These are phyloP conservation scores for Leccinum subtestaceum DNA, from an alignment of 768 basidiomycete species.

Conservation along the genomic window DNA sequence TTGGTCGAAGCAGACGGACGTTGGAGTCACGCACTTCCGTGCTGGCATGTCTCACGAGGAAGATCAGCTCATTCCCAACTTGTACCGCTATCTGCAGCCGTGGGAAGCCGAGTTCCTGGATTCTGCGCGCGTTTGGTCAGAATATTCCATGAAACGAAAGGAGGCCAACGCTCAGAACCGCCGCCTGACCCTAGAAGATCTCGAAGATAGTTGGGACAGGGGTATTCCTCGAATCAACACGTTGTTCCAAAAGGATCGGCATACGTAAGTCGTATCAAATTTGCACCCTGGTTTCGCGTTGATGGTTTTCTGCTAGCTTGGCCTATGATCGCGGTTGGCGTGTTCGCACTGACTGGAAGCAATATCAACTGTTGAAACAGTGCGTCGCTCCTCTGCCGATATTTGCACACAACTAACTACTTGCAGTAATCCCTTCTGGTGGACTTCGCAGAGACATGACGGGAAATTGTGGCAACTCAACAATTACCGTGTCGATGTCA, in stretches of 20 bases:
- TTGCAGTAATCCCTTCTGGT: slow-evolving; percentile 93
- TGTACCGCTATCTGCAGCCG: slow-evolving; percentile 95
- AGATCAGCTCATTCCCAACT: slow-evolving; percentile 92
- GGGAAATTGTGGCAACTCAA: slow-evolving; percentile 97
- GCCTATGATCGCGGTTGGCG: slow-evolving; percentile 99
- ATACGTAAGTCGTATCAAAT: slow-evolving; percentile 55
- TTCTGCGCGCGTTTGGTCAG: slow-evolving; percentile 98
- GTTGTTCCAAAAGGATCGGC: slow-evolving; percentile 96
- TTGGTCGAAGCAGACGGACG: slow-evolving; percentile 98
- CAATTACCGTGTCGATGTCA: slow-evolving; percentile 98
- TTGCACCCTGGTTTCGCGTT: neutral
- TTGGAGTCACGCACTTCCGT: slow-evolving; percentile 97
- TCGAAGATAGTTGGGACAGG: slow-evolving; percentile 98
- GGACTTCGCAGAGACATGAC: slow-evolving; percentile 97
- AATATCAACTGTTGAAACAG: slow-evolving; percentile 92
- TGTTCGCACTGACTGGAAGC: slow-evolving; percentile 96
- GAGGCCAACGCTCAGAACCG: slow-evolving; percentile 99
- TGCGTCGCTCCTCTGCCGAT: slow-evolving; percentile 35
- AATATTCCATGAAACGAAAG: slow-evolving; percentile 99
- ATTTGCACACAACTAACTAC: slow-evolving; percentile 10
- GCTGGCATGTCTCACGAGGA: slow-evolving; percentile 98
- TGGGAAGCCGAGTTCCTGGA: slow-evolving; percentile 99
- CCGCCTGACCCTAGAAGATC: slow-evolving; percentile 92
- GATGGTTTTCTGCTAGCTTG: slow-evolving; percentile 43
- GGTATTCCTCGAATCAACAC: slow-evolving; percentile 99